These are phyloP conservation scores for Leucosporidium creatinivorum DNA, from an alignment of 768 basidiomycete genomes.

Conservation along the genomic window DNA sequence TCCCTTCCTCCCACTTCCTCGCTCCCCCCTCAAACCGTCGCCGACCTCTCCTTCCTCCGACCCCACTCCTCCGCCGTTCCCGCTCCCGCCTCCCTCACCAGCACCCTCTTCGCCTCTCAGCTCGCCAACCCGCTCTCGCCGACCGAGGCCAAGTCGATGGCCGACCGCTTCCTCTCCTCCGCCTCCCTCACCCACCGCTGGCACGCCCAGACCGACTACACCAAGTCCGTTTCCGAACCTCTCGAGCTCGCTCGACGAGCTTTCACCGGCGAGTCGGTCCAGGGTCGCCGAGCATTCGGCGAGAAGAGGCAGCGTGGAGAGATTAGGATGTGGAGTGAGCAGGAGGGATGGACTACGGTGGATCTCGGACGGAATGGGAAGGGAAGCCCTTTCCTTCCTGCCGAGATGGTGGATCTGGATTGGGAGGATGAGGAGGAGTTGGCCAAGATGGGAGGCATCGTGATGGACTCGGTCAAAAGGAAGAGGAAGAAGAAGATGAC, in stretches of 20 bases:
- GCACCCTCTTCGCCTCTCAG: conserved; percentile 15
- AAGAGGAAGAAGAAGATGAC: conserved; percentile 28
- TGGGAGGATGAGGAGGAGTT: conserved; percentile 3
- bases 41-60: conserved; percentile 20
- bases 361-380: background rate
- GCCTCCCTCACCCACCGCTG: conserved; percentile 15
- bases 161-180: conserved; percentile 27
- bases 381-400: conserved; percentile 24
- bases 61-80: conserved; percentile 7
- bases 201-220: conserved; percentile 13
- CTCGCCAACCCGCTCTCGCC: conserved; percentile 27
- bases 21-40: background rate
- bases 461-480: conserved; percentile 29
- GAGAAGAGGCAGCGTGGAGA: conserved; percentile 5
- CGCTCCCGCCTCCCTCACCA: background rate
- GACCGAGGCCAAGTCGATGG: conserved; percentile 10
- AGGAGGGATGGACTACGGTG: conserved; percentile 15
- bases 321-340: conserved; percentile 25
- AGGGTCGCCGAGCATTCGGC: background rate
- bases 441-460: background rate
- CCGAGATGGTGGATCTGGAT: conserved; percentile 25
- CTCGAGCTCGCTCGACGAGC: conserved; percentile 13
- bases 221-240: conserved; percentile 2
- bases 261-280: conserved; percentile 1
- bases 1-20: background rate